These are phyloP conservation scores for Saccharomycopsis synnaedendra DNA, from an alignment of 805 yeast species.

Conservation along the genomic window DNA sequence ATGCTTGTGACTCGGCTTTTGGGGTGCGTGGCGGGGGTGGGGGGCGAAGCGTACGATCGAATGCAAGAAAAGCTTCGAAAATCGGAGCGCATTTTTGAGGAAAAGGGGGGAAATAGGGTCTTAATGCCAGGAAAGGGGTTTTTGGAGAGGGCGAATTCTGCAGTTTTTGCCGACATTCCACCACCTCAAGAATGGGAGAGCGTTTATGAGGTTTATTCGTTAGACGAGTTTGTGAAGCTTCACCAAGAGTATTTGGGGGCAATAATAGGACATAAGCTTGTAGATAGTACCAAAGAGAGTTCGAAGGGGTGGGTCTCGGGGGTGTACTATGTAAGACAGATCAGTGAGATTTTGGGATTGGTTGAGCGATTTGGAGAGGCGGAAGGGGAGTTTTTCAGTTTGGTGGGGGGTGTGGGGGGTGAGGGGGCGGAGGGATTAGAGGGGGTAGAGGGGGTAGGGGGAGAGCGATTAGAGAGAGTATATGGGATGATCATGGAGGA, in stretches of 20 bases:
- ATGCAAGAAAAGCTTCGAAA: slow-evolving; percentile 18
- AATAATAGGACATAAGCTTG: slow-evolving; percentile 27
- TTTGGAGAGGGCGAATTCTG: slow-evolving; percentile 12
- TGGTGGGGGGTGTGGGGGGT: slow-evolving; percentile 21
- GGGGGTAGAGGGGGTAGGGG: too few relatives aligned
- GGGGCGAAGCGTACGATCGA: slow-evolving; percentile 27
- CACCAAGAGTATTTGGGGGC: slow-evolving; percentile 25
- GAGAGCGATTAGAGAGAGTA: not conserved
- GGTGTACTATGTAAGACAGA: slow-evolving; percentile 30
- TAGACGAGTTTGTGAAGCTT: slow-evolving; percentile 36
- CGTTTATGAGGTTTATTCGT: slow-evolving; percentile 25
- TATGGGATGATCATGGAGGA: not conserved
- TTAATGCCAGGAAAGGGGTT: slow-evolving; percentile 22
- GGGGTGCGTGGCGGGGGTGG: slow-evolving; percentile 33
- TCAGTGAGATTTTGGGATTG: slow-evolving; percentile 26
- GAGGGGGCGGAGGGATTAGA: too few relatives aligned
- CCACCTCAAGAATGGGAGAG: not conserved
- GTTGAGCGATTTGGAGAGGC: slow-evolving; percentile 29
- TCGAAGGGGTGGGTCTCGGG: slow-evolving; percentile 28
- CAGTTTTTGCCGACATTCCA: slow-evolving; percentile 10
- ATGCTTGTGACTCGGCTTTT: slow-evolving; percentile 31
- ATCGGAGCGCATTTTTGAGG: slow-evolving; percentile 16
- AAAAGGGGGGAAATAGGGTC: slow-evolving; percentile 16
- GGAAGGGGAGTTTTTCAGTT: slow-evolving; percentile 27
- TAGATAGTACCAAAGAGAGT: slow-evolving; percentile 20